Evolutionary conservation across 108 stramenopile genomes (phyloP).

Genomic region (Schizochytrium sp.): DNA sequence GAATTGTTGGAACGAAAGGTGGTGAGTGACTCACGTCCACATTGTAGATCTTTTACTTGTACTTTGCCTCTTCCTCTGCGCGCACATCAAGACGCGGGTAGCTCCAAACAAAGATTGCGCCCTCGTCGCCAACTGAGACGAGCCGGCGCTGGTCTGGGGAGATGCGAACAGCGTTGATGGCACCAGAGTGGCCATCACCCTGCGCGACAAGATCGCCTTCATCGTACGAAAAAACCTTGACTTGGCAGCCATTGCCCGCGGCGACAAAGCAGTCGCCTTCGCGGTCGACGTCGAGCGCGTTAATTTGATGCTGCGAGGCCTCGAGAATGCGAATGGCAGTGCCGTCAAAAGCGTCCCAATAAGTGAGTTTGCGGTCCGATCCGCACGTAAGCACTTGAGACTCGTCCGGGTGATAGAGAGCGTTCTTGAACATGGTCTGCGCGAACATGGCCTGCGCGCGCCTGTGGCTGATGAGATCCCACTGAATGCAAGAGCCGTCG

Average conservation of each 20-base stretch:
- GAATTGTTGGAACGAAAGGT: too few species aligned
- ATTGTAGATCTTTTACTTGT: not conserved
- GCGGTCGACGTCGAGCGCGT: slow-evolving; percentile 59
- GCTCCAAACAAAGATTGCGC: slow-evolving; percentile 72
- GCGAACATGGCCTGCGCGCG: slow-evolving; percentile 71
- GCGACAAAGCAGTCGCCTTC: slow-evolving; percentile 60
- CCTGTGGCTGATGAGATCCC: slow-evolving; percentile 58
- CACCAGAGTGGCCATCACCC: slow-evolving; percentile 67
- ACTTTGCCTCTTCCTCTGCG: not conserved
- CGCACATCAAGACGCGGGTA: not conserved
- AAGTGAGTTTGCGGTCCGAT: slow-evolving; percentile 69
- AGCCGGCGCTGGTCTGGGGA: slow-evolving; percentile 57
- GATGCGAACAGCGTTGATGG: slow-evolving; percentile 49
- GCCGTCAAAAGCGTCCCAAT: slow-evolving; percentile 77
- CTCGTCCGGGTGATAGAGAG: slow-evolving; percentile 74
- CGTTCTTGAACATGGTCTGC: slow-evolving; percentile 60
- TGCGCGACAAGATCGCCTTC: slow-evolving; percentile 54
- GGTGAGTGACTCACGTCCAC: not conserved
- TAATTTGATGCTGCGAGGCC: slow-evolving; percentile 47
- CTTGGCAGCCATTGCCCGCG: slow-evolving; percentile 63
- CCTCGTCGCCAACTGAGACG: slow-evolving; percentile 68
- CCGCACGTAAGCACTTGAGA: slow-evolving; percentile 73
- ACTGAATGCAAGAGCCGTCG: slow-evolving; percentile 77
- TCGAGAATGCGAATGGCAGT: slow-evolving; percentile 67
- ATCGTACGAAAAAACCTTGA: slow-evolving; percentile 76